These are phyloP conservation scores for Musa balbisiana DNA, from an alignment of 202 grass and related monocot species.

Conservation along the genomic window DNA sequence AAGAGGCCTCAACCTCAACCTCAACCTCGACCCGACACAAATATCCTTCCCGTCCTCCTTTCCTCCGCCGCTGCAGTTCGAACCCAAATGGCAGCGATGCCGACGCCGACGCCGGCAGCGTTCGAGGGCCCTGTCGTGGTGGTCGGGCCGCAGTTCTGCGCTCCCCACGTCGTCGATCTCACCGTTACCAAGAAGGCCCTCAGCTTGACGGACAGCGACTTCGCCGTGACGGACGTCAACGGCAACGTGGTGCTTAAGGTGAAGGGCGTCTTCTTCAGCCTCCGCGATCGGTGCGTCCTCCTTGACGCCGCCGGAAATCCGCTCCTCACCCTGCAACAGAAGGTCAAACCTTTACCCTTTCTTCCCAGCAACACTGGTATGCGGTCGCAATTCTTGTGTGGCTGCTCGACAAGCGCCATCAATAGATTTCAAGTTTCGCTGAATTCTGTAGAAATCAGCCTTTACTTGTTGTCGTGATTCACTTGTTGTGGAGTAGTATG, in stretches of 20 bases:
- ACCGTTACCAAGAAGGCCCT: conserved; percentile 23
- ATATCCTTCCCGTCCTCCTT: too few relatives aligned
- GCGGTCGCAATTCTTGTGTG: too few relatives aligned
- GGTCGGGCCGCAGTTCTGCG: conserved; percentile 41
- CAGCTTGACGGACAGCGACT: conserved; percentile 43
- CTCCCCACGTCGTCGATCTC: conserved; percentile 31
- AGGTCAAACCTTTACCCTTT: conserved; percentile 1
- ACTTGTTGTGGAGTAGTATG: too few relatives aligned
- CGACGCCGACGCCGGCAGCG: neutral
- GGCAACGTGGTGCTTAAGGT: conserved; percentile 40
- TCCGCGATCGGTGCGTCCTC: conserved; percentile 38
- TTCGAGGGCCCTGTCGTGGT: conserved; percentile 30
- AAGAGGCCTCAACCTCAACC: too few relatives aligned
- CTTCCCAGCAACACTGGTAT: too few relatives aligned
- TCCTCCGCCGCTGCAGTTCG: too few relatives aligned
- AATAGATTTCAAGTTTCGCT: too few relatives aligned
- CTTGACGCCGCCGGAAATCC: conserved; percentile 35
- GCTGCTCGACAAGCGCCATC: too few relatives aligned
- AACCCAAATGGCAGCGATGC: neutral
- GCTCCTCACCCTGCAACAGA: conserved; percentile 41
- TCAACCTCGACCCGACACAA: too few relatives aligned
- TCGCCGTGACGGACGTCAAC: conserved; percentile 39
- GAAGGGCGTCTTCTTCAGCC: conserved; percentile 30
- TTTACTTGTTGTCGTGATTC: too few relatives aligned
- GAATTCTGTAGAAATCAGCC: too few relatives aligned